Evolutionary conservation across 164 flowering plant species (phyloP), one percentile per base, ranked within the genome.

Genomic region (Cinnamomum chago): DNA sequence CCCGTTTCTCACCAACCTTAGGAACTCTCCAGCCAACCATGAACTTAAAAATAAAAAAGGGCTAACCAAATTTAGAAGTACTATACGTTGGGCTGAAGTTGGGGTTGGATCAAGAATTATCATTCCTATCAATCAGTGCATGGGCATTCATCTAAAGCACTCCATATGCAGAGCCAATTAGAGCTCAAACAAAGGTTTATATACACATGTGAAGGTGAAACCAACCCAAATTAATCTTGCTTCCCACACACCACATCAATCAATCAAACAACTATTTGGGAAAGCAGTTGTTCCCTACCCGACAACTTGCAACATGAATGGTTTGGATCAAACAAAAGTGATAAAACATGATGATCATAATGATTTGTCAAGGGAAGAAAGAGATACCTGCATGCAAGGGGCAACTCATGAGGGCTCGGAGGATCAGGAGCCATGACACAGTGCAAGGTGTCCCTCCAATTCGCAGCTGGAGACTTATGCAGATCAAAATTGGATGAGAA

Each of bases 371-470:
- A 20, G n/a, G 18, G 60, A 55, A 55, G 60, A 55, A 55, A 20
- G 60, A 73, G 60, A 73, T 27, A 74, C 76, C 76, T 67, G 76
- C 76, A 74, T 15, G 50, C 65, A 3, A 79, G 35, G 3, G 89
- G 89, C 51, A 86, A 22, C 13, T 86, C 85, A 14, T 80, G 55
- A 0, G 82, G 82, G 10, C 62, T 20, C 0, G 72, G 71, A 3
- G 73, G 73, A 28, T 70, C 10, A 66, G 83, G 79, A 65, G 82
- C 79, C 80, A 80, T 73, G 22, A 1, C 1, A 25, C 74, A 76
- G 24, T 12, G 5, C 65, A 85, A 50, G 9, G 82, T 78, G 58
- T 87, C 87, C 64, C 84, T 85, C 88, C 90, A 87, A 50, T 79
- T 82, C 2, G 83, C 82, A 2, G 78, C 67, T 1, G 52, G 58